These are phyloP conservation scores for Cryptosporidium parvum DNA, from an alignment of 169 alveolate genomes.

Conservation along the genomic window DNA sequence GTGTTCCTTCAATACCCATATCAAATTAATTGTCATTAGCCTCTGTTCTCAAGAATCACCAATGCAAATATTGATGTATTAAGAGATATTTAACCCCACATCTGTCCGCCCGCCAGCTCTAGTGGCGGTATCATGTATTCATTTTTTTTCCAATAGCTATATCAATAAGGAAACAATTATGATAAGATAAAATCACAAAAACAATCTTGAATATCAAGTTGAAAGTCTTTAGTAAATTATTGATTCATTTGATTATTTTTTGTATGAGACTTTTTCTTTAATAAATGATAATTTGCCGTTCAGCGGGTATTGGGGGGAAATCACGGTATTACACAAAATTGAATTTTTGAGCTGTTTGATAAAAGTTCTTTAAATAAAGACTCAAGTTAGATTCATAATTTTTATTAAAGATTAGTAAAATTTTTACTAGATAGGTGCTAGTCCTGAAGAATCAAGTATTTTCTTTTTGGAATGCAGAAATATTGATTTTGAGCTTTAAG, in stretches of 20 bases:
- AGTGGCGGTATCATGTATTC: neutral
- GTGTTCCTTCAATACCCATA: neutral
- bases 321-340: neutral
- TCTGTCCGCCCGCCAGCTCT: neutral
- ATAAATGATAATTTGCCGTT: neutral
- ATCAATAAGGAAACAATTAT: neutral
- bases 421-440: neutral
- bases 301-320: neutral
- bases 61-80: neutral
- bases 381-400: neutral
- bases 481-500: neutral
- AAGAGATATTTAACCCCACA: neutral
- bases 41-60: neutral
- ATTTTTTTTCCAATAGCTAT: neutral
- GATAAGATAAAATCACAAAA: neutral
- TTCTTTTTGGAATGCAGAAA: slow-evolving; percentile 11
- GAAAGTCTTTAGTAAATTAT: neutral
- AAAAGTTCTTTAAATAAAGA: neutral
- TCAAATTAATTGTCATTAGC: neutral
- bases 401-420: neutral
- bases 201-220: neutral
- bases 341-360: neutral
- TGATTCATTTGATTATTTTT: neutral
- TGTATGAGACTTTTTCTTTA: neutral
- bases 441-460: neutral